Evolutionary conservation across 2,329 filamentous ascomycete species (phyloP), one percentile per base, ranked within the genome.

Genomic region (Penicillium sp.): DNA sequence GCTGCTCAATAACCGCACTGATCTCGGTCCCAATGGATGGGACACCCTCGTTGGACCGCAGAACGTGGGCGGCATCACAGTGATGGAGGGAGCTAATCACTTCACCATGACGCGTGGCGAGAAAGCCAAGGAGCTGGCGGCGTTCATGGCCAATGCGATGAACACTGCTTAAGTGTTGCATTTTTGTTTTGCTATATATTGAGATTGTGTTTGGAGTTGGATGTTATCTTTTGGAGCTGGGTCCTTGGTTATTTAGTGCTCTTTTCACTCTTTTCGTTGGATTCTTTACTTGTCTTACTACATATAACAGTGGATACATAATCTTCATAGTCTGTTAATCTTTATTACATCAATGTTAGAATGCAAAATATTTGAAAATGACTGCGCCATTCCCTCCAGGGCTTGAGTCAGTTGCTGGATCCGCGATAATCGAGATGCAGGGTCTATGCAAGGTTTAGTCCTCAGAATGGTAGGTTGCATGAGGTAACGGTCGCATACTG

Each of bases 21-120:
- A 77, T 40, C 70, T 76, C 44, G 71, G 72, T 2, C 65, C 70
- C 2, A 74, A 74, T 51, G 70, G 71, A 20, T 77, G 74, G 74
- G 69, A 74, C 46, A 65, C 65, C 6, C 61, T 77, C 23, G 64
- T 77, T 24, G 67, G 66, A 4, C 48, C 60, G 3, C 58, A 68
- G 38, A 67, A 71, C 41, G 54, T 68, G 1, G 62, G 62, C 7
- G 53, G 58, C 0, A 67, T 68, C 29, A 63, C 62, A 3, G 45
- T 64, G 11, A 60, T 68, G 47, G 54, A 66, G 31, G 62, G 51
- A 20, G 65, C 63, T 23, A 66, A 69, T 24, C 65, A 69, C 48
- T 69, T 68, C 49, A 65, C 65, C 8, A 66, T 63, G 59, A 63
- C 58, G 4, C 51, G 44, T 31, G 62, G 63, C 8, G 56, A 58